Base-by-base conservation (phyloP, 805 yeast genomes). In the Candida quercuum region DNA sequence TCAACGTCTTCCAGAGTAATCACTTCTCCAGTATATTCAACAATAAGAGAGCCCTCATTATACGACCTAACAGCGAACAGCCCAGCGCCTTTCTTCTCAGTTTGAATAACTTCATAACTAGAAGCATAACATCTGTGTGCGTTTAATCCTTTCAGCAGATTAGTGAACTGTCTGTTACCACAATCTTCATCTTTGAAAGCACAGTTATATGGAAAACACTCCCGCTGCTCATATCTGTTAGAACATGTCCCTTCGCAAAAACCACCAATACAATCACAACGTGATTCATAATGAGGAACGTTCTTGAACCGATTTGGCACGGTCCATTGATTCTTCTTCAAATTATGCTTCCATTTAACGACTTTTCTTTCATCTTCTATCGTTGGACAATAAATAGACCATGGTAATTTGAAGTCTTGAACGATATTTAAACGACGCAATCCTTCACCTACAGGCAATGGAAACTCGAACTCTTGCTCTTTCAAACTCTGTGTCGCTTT, bases 1-100 rank as follows among this genome's bases (percentile, higher is more conserved):
- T 63, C 61, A 52, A 71, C 65, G 34, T 63, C 67, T 4, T 48
- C 44, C 23, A 61, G 61, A 34, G 61, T 61, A 19, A 72, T 61
- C 13, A 72, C 67, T 37, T 72, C 77, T 11, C 78, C 78, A 2
- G 71, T 63, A 44, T 71, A 72, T 45, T 72, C 77, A 21, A 67
- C 51, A 21, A 72, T 61, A n/a, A 72, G 52, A 30, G 59, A 60
- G 5, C 61, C 64, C 13, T 69, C 61, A 5, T 52, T 44, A 32
- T 64, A 68, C 1, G 49, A 43, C 22, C 69, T 49, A 3, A 56
- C 49, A 3, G 76, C 64, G 14, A 66, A 43, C 12, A 72, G 51
- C 1, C 76, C 77, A 37, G 52, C 56, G 4, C 76, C 76, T 41
- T 66, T 67, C 21, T 49, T 47, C 14, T 60, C 61, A 0, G 72